Conservation (phyloP, 1,139 yeast species). For the Yamadazyma triangularis region DNA sequence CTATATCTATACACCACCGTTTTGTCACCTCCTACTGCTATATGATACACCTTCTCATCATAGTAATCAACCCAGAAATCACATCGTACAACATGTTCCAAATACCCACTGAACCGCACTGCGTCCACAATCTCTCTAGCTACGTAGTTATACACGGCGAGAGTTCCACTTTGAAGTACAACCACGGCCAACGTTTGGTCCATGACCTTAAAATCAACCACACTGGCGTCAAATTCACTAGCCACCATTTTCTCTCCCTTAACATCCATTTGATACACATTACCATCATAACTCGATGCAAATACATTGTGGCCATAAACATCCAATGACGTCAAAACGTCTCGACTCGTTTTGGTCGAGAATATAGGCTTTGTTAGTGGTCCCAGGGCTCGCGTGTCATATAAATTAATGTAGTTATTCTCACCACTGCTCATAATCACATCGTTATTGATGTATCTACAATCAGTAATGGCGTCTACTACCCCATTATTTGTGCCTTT, state of each 20-base stretch:
- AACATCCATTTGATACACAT: slow-evolving; percentile 23
- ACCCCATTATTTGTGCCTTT: slow-evolving; percentile 3
- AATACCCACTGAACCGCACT: too few relatives aligned
- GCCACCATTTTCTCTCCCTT: slow-evolving; percentile 16
- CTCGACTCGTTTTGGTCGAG: slow-evolving; percentile 19
- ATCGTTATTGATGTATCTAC: slow-evolving; percentile 5
- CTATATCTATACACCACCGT: too few relatives aligned
- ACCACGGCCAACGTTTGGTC: too few relatives aligned
- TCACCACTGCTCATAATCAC: slow-evolving; percentile 19
- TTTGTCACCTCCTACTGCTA: too few relatives aligned
- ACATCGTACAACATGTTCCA: too few relatives aligned
- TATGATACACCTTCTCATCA: too few relatives aligned
- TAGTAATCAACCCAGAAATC: too few relatives aligned
- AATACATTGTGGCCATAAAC: slow-evolving; percentile 8
- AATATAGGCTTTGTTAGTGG: slow-evolving; percentile 9
- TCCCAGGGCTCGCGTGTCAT: slow-evolving; percentile 12
- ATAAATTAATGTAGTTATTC: slow-evolving; percentile 11
- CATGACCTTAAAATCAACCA: slow-evolving; percentile 9
- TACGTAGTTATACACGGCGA: too few relatives aligned
- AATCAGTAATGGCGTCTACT: slow-evolving; percentile 10
- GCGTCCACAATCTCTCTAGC: too few relatives aligned
- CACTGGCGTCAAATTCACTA: slow-evolving; percentile 10
- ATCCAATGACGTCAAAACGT: slow-evolving; percentile 24
- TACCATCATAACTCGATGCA: slow-evolving; percentile 27
- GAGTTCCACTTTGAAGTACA: too few relatives aligned